Conservation (phyloP, 2,329 filamentous ascomycete genomes). For the Colletotrichum sp. region DNA sequence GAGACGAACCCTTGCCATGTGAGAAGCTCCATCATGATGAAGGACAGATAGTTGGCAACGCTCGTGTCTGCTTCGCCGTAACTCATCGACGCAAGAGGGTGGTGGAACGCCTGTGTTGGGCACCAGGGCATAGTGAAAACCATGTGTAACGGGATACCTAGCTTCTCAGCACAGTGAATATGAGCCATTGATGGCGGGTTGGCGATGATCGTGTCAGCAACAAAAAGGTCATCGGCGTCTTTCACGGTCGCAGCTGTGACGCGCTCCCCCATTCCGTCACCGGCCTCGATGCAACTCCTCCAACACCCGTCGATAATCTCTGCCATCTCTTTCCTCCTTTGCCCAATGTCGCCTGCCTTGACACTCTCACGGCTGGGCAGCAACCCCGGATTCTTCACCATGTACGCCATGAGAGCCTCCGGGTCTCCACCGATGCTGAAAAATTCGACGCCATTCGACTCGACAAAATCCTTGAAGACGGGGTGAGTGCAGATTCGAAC, state of each 20-base stretch:
- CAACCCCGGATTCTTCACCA: slow-evolving; percentile 44
- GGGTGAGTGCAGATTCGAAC: slow-evolving; percentile 62
- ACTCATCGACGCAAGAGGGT: slow-evolving; percentile 68
- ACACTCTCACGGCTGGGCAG: slow-evolving; percentile 39
- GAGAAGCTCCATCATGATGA: slow-evolving; percentile 72
- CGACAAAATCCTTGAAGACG: slow-evolving; percentile 58
- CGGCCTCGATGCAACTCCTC: slow-evolving; percentile 41
- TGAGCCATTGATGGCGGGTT: slow-evolving; percentile 59
- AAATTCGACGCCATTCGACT: slow-evolving; percentile 58
- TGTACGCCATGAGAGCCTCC: slow-evolving; percentile 48
- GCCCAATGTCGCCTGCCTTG: slow-evolving; percentile 38
- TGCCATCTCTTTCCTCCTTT: slow-evolving; percentile 38
- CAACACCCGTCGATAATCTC: slow-evolving; percentile 42
- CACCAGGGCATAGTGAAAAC: slow-evolving; percentile 74
- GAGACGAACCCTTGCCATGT: slow-evolving; percentile 69
- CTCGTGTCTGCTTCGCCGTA: slow-evolving; percentile 63
- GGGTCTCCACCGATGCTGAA: slow-evolving; percentile 63
- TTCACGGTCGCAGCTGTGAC: slow-evolving; percentile 30
- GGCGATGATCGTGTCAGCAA: slow-evolving; percentile 60
- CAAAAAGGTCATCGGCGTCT: slow-evolving; percentile 42
- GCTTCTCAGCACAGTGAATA: slow-evolving; percentile 54
- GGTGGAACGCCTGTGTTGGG: slow-evolving; percentile 71
- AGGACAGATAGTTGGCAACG: slow-evolving; percentile 71
- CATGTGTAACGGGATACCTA: slow-evolving; percentile 54
- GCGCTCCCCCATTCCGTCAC: slow-evolving; percentile 31